Evolutionary conservation across 2,329 filamentous ascomycete species (phyloP), one percentile per base, ranked within the genome.

Genomic region (Colletotrichum truncatum): DNA sequence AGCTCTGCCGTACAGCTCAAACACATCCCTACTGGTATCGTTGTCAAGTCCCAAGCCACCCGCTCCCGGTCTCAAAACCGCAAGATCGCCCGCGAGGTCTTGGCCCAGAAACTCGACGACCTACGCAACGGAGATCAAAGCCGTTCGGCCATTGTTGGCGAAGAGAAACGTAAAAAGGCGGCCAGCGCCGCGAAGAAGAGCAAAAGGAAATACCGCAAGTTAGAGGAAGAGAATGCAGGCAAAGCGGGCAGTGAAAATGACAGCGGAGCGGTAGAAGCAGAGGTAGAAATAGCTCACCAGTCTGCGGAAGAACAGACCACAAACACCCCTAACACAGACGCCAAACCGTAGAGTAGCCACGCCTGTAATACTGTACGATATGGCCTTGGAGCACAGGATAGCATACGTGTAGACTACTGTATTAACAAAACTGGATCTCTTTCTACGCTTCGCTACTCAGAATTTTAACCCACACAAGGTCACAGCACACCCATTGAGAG

Each of bases 31-130:
- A 97, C 94, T 1, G 95, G 95, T 67, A 89, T 98, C 56, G 94
- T 98, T 12, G 88, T 99, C 68, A 99, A 99, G 81, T 95, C 89
- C 60, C 96, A 99, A 79, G 93, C 91, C 18, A 98, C 96, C 8
- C 90, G 96, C 49, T 97, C 93, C 1, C 89, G 93, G 16, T 87
- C 87, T 62, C 92, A 97, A 78, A 99, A 99, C 76, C 88, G 94
- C 68, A 94, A 92, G 77, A 91, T 93, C 67, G 96, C 96, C 11
- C 87, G 94, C 39, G 84, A 89, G 69, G 82, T 97, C 41, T 84
- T 98, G 28, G 92, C 92, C 23, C 89, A 93, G 70, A 88, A 86
- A 71, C 81, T 91, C 30, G 96, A 99, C 77, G 85, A 91, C 70
- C 71, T 91, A 34, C 82, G 87, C 70, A 90, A 93, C 70, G 95